These are phyloP conservation scores for Solanum bulbocastanum DNA, from an alignment of 257 asterid species.

Conservation along the genomic window DNA sequence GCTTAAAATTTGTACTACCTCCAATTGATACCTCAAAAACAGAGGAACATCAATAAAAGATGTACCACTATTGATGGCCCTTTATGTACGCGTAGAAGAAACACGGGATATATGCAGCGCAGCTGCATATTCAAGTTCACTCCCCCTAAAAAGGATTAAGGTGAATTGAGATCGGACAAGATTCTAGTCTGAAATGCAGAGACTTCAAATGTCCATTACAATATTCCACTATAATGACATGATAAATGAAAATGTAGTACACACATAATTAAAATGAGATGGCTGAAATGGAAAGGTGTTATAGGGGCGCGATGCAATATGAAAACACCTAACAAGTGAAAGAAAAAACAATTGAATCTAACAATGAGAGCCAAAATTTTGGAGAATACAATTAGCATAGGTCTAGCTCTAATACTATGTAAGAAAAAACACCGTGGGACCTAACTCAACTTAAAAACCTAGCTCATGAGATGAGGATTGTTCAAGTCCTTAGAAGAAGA, in stretches of 20 bases:
- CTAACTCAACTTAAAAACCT: neutral
- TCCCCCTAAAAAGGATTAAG: neutral
- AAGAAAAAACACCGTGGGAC: neutral
- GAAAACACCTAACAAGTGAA: neutral
- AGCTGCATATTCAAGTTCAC: neutral
- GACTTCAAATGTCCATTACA: neutral
- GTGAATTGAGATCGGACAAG: neutral
- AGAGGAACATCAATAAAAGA: neutral
- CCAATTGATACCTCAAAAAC: neutral
- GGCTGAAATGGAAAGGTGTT: neutral
- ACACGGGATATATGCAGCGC: neutral
- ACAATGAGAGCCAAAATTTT: neutral
- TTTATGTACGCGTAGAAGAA: neutral
- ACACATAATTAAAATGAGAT: neutral
- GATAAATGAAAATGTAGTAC: neutral
- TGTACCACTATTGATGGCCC: neutral
- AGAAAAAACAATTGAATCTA: neutral
- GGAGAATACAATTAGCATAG: neutral
- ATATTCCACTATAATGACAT: neutral
- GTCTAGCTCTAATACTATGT: neutral
- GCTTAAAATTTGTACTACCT: neutral
- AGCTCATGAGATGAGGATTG: neutral
- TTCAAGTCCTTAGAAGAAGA: neutral
- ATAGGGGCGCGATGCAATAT: neutral
- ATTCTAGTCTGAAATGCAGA: neutral